Evolutionary conservation across 23 red algal species (phyloP), one percentile per base, ranked within the genome.

Genomic region (Agarophyton chilense): DNA sequence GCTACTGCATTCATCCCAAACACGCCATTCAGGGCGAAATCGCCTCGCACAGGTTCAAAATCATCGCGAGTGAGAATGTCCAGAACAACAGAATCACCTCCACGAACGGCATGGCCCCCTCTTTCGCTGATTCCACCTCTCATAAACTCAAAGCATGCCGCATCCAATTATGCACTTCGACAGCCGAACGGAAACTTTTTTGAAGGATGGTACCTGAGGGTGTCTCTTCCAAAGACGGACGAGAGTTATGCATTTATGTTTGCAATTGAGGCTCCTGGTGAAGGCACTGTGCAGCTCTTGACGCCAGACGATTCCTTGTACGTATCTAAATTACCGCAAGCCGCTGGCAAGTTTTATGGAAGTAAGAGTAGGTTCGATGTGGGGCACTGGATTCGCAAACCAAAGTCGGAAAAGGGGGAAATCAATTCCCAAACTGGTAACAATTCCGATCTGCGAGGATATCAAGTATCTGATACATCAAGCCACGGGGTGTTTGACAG

Each of bases 201-300:
- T 52, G 88, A 91, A 49, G 88, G 88, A 17, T 91, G 88, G 88
- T 91, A 81, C 43, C 57, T 91, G 21, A 74, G 88, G 44, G 29
- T 89, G n/a, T 52, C 61, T 44, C 76, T 91, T 39, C 75, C 88
- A 16, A 18, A 66, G 9, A 41, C 74, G 18, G 25, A 39, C 36
- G 35, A 52, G 16, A 47, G 47, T 56, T 81, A 56, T 55, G 75
- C 88, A 2, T 91, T 81, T 22, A 91, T 91, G 75, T 91, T 91
- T 58, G 72, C 65, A 74, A 58, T 91, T 50, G 88, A 91, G 25
- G 74, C 55, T 4, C 39, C 56, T 34, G 88, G 61, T 17, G 25
- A 43, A 44, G 88, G 74, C 29, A 77, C 90, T 2, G 44, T 93
- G n/a, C 79, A 84, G 49, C 49, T 93, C 5, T 38, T 93, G 7